Evolutionary conservation across 148 eudicot genomes (phyloP).

Genomic region (Salicornia ramosissima): DNA sequence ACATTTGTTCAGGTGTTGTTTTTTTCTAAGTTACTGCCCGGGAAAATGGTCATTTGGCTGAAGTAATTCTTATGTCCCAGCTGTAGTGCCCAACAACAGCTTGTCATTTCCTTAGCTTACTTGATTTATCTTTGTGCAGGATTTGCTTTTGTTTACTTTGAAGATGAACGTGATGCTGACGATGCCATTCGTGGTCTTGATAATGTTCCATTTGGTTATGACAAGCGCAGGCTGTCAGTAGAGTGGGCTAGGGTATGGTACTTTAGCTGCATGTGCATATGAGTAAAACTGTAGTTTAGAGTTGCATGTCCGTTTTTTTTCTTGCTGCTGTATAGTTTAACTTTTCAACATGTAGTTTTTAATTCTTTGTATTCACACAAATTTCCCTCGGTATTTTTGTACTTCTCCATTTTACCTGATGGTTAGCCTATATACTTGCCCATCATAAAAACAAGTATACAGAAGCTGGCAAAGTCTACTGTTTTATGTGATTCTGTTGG

Average conservation of each 20-base stretch:
- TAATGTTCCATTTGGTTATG: conserved; percentile 75
- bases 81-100: conserved; percentile 18
- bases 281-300: neutral
- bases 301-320: no score
- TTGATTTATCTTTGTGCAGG: conserved; percentile 43
- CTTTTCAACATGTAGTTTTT: no score
- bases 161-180: conserved; percentile 82
- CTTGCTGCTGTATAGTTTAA: neutral
- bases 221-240: conserved; percentile 72
- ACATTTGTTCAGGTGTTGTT: conserved; percentile 75
- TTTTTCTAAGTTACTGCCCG: conserved; percentile 29
- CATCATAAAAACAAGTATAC: neutral
- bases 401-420: no score
- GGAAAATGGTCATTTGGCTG: conserved; percentile 43
- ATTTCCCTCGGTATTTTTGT: neutral
- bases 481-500: no score
- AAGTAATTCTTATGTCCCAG: conserved; percentile 17
- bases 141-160: conserved; percentile 88
- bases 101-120: conserved; percentile 19
- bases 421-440: neutral
- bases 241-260: conserved; percentile 88
- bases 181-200: conserved; percentile 85
- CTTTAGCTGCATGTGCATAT: neutral
- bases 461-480: neutral
- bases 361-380: neutral